phyloP scores from a whole-genome alignment of 345 rosid species.

The Xanthoceras sorbifolium region DNA sequence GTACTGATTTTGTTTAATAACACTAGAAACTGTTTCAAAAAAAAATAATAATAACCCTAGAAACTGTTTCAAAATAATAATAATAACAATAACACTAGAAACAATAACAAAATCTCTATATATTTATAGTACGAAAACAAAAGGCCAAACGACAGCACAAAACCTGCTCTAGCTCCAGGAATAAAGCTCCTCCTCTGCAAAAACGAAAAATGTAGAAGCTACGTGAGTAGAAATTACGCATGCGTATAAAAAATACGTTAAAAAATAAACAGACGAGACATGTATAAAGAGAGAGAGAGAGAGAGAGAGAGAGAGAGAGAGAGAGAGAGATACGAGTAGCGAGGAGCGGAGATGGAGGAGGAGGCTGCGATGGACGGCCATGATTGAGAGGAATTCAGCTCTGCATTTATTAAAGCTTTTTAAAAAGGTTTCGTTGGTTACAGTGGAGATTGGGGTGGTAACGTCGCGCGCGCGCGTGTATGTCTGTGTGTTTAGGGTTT shows the following conservation, averaged over 20 bases:
- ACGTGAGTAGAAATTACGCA: not conserved
- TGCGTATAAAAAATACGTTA: not conserved
- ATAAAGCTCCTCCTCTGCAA: slow-evolving; percentile 47
- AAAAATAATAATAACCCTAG: no score
- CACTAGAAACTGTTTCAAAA: no score
- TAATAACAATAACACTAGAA: no score
- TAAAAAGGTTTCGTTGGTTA: no score
- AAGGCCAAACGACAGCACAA: not conserved
- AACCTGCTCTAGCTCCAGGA: slow-evolving; percentile 42
- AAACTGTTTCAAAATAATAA: no score
- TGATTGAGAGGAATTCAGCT: slow-evolving; percentile 17
- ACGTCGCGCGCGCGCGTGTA: no score
- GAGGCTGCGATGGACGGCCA: slow-evolving; percentile 45
- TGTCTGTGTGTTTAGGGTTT: no score
- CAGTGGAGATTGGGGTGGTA: no score
- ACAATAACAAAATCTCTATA: no score
- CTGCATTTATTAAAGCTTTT: no score
- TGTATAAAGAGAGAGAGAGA: not conserved
- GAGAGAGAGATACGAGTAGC: slow-evolving; percentile 19
- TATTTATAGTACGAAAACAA: no score
- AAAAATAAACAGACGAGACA: not conserved
- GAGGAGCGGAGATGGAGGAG: slow-evolving; percentile 29
- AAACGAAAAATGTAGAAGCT: not conserved
- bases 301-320: slow-evolving; percentile 1
- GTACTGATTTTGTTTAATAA: no score